phyloP scores from a whole-genome alignment of 768 basidiomycete species.

The Dendrothele bispora region DNA sequence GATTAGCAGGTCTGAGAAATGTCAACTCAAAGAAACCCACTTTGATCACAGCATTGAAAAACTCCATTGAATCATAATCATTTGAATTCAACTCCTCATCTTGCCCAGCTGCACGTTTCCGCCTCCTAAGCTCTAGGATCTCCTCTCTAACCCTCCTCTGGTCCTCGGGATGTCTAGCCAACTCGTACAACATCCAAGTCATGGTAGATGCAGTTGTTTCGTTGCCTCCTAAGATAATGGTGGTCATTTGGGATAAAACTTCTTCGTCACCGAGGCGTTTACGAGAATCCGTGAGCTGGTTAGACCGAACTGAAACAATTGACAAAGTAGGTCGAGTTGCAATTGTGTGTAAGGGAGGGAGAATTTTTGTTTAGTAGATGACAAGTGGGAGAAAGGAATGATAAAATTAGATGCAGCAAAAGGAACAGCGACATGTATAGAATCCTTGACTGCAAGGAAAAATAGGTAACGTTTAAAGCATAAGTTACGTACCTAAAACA shows the following conservation, averaged over 20 bases:
- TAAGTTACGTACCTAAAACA: too few relatives aligned
- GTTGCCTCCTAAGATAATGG: conserved; percentile 51
- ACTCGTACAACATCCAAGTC: conserved; percentile 61
- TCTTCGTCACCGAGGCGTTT: conserved; percentile 47
- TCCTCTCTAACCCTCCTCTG: conserved; percentile 68
- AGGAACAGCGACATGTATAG: too few relatives aligned
- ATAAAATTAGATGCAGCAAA: too few relatives aligned
- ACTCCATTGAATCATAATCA: conserved; percentile 35
- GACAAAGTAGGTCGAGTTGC: conserved; percentile 34
- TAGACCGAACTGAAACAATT: conserved; percentile 48
- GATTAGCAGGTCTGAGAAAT: not conserved
- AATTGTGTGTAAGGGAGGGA: too few relatives aligned
- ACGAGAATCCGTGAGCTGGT: conserved; percentile 44
- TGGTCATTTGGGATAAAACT: conserved; percentile 48
- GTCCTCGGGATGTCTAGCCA: conserved; percentile 54
- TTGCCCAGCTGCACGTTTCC: conserved; percentile 14
- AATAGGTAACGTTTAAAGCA: too few relatives aligned
- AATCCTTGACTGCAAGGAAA: too few relatives aligned
- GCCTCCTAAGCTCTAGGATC: conserved; percentile 29
- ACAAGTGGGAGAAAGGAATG: too few relatives aligned
- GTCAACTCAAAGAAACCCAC: conserved; percentile 5
- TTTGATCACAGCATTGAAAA: conserved; percentile 21
- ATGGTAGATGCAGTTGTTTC: conserved; percentile 62
- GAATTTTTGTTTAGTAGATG: too few relatives aligned
- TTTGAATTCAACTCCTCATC: conserved; percentile 15